Evolutionary conservation across 78 protist genomes (phyloP).

Genomic region (Speleostelium caveatum): DNA sequence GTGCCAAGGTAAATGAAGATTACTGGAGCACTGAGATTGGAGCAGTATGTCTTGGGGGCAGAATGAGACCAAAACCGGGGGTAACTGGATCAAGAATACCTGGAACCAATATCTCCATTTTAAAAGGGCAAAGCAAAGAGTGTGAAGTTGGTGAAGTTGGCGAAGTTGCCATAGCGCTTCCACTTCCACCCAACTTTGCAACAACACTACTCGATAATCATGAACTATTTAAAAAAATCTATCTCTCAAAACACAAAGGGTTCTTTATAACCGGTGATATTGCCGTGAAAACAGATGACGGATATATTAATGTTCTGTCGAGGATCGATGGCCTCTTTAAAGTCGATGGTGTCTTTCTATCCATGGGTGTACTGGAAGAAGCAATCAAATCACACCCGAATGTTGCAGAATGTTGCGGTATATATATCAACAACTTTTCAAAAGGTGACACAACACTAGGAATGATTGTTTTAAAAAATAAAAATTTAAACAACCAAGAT

Average conservation of each 20-base stretch:
- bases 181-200: no score
- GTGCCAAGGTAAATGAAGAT: not conserved
- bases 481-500: not conserved
- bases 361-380: not conserved
- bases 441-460: not conserved
- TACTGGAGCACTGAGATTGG: not conserved
- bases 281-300: not conserved
- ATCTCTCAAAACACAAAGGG: not conserved
- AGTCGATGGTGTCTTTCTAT: not conserved
- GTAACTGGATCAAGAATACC: no score
- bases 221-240: not conserved
- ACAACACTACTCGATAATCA: not conserved
- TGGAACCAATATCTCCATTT: no score
- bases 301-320: not conserved
- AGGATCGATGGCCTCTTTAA: not conserved
- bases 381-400: not conserved
- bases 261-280: not conserved
- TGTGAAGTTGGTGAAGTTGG: no score
- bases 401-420: not conserved
- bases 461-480: not conserved
- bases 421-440: not conserved
- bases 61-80: no score
- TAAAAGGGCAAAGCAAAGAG: no score
- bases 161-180: no score
- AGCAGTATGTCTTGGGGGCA: no score